A percentile compares a stretch with the other conserved stretches of the same genome.
Evolutionary conservation across 352 stramenopile species (phyloP).

Genomic region (Phytophthora litchii): DNA sequence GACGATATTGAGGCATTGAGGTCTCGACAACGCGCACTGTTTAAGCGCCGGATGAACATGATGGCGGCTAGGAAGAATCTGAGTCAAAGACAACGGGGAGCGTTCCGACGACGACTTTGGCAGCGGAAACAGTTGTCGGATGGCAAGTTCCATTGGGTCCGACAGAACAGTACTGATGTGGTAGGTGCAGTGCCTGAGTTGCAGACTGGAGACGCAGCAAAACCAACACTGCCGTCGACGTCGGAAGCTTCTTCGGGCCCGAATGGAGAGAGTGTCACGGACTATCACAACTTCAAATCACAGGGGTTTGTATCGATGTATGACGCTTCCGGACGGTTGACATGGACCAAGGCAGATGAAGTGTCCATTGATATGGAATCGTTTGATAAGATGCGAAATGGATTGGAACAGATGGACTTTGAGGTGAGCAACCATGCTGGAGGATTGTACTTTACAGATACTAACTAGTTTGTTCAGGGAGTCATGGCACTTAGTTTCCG

Average conservation of each 20-base stretch:
- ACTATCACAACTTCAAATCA: conserved; percentile 65
- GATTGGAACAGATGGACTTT: conserved; percentile 59
- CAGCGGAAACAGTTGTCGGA: conserved; percentile 59
- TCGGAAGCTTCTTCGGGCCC: conserved; percentile 30
- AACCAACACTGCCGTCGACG: conserved; percentile 24
- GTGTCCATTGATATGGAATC: conserved; percentile 79
- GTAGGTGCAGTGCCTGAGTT: conserved; percentile 31
- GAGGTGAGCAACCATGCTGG: conserved; percentile 40
- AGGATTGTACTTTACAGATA: not conserved
- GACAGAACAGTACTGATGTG: conserved; percentile 62
- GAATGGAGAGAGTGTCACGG: conserved; percentile 57
- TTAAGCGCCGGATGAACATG: conserved; percentile 75
- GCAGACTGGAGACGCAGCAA: conserved; percentile 10
- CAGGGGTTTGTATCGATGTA: conserved; percentile 79
- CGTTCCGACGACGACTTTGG: conserved; percentile 69
- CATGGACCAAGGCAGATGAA: conserved; percentile 66
- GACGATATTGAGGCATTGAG: conserved; percentile 45
- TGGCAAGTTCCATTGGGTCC: conserved; percentile 79
- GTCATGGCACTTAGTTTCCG: conserved; percentile 82
- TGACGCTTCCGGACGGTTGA: conserved; percentile 51
- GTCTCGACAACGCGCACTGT: conserved; percentile 58
- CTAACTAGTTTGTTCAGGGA: conserved; percentile 31
- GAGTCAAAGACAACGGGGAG: conserved; percentile 70
- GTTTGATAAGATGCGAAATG: conserved; percentile 40
- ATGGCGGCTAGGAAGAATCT: conserved; percentile 65